Base-by-base conservation (phyloP, 2,329 filamentous ascomycete genomes). In the Paraphaeosphaeria minitans region DNA sequence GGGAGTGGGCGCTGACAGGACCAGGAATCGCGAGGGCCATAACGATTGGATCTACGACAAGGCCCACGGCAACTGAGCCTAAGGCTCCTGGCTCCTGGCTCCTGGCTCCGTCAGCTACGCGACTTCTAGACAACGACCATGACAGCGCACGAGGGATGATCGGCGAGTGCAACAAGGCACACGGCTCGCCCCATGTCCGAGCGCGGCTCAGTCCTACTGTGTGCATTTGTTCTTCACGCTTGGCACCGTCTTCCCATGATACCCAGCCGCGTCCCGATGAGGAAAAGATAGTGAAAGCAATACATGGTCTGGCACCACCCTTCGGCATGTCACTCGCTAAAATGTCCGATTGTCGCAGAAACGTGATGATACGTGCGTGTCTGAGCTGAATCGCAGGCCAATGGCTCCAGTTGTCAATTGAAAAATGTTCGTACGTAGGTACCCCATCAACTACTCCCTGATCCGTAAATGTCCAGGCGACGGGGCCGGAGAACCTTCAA, bases 1-100 rank as follows among this genome's bases (percentile, higher is more conserved):
- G 12, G 13, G n/a, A 10, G 29, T 22, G 22, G 41, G 24, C 3
- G 29, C 68, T 74, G 55, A 76, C 58, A 12, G 22, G 13, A 31
- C 42, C 60, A 88, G 88, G 68, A 99, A 99, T 80, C 89, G 89
- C 60, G 85, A 86, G 55, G 94, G 94, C 29, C 80, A 98, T 58
- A 99, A 99, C 73, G 95, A 99, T 78, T 99, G 95, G 95, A 87
- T 99, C 63, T 95, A 94, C 78, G 93, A 98, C 80, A 85, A 91
- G 76, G 86, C 89, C 1, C 87, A 94, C 70, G 51, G 62, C 58
- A 69, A 71, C 61, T 72, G 69, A 60, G 52, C 35, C 21, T 24
- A 24, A 19, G 35, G 12, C 13, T n/a, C n/a, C 35, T 14, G 16
- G 19, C n/a, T n/a, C n/a, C n/a, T n/a, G n/a, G n/a, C n/a, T n/a